phyloP scores from a whole-genome alignment of 768 basidiomycete genomes.

The Tricholoma bakamatsutake region DNA sequence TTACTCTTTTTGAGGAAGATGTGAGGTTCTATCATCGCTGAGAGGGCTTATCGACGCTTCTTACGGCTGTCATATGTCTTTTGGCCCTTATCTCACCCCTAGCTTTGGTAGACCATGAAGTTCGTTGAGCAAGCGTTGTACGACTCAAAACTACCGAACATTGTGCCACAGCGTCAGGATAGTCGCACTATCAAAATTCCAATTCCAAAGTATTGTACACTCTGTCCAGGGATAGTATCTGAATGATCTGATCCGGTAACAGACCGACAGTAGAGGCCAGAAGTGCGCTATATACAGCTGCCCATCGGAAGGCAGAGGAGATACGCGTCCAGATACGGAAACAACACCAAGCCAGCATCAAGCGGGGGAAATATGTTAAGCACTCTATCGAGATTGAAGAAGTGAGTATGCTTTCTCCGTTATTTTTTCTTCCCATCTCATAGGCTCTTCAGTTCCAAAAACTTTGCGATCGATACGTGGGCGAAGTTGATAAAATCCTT shows the following conservation, averaged over 20 bases:
- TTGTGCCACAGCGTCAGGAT: slow-evolving; percentile 69
- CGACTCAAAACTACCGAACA: slow-evolving; percentile 65
- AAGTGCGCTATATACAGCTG: slow-evolving; percentile 44
- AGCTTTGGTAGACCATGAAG: slow-evolving; percentile 61
- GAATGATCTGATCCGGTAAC: background rate
- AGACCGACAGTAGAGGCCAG: slow-evolving; percentile 79
- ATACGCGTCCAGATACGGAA: slow-evolving; percentile 71
- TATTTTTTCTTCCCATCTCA: background rate
- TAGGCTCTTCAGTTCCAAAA: slow-evolving; percentile 59
- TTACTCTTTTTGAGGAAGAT: slow-evolving; percentile 75
- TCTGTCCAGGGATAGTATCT: background rate
- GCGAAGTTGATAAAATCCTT: slow-evolving; percentile 63
- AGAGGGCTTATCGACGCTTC: background rate
- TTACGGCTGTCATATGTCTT: background rate
- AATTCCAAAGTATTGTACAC: slow-evolving; percentile 59
- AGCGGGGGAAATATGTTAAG: slow-evolving; percentile 64
- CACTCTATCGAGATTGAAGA: slow-evolving; percentile 66
- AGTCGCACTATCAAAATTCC: slow-evolving; percentile 70
- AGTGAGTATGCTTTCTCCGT: slow-evolving; percentile 32
- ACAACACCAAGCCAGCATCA: slow-evolving; percentile 58
- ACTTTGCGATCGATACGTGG: slow-evolving; percentile 54
- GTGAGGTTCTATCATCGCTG: slow-evolving; percentile 39
- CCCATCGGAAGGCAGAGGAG: slow-evolving; percentile 67
- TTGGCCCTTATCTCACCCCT: slow-evolving; percentile 14
- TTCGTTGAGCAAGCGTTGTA: slow-evolving; percentile 71